phyloP scores from a whole-genome alignment of 2,329 filamentous ascomycete genomes.

The Intubia oerlemansii region DNA sequence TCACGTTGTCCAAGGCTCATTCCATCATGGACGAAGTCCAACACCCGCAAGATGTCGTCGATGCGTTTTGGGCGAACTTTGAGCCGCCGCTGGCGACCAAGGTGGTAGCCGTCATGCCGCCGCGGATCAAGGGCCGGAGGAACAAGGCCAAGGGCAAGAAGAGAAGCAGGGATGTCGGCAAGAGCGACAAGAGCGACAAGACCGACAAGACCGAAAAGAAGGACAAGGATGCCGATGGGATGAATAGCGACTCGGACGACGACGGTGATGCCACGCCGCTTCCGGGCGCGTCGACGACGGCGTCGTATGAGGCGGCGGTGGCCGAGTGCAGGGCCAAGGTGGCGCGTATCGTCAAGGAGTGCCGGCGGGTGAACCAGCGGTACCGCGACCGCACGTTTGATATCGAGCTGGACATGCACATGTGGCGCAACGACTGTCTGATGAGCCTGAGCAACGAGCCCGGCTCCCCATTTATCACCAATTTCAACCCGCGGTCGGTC shows the following conservation, averaged over 20 bases:
- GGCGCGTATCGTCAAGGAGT: conserved; percentile 40
- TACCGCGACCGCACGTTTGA: conserved; percentile 48
- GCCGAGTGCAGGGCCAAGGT: conserved; percentile 42
- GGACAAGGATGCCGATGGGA: too few species aligned
- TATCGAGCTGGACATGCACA: conserved; percentile 46
- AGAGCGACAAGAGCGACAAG: too few species aligned
- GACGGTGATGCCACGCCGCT: conserved; percentile 25
- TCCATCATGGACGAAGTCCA: too few species aligned
- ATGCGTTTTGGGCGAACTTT: conserved; percentile 43
- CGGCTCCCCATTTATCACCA: conserved; percentile 27
- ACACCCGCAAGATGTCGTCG: conserved; percentile 46
- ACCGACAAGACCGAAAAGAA: too few species aligned
- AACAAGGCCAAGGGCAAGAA: too few species aligned
- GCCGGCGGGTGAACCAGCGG: conserved; percentile 54
- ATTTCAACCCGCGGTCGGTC: conserved; percentile 41
- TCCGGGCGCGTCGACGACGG: conserved; percentile 36
- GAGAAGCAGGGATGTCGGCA: too few species aligned
- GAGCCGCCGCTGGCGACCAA: conserved; percentile 40
- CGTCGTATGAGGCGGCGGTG: conserved; percentile 42
- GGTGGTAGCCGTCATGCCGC: conserved; percentile 42
- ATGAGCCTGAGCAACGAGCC: conserved; percentile 29
- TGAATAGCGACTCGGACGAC: conserved; percentile 35
- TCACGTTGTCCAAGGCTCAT: not conserved
- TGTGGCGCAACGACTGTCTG: conserved; percentile 32
- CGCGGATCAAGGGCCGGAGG: too few species aligned